A percentile compares a stretch with the other conserved stretches of the same genome.
Conservation (phyloP, 495 filamentous ascomycete species). For the Tricharina praecox region DNA sequence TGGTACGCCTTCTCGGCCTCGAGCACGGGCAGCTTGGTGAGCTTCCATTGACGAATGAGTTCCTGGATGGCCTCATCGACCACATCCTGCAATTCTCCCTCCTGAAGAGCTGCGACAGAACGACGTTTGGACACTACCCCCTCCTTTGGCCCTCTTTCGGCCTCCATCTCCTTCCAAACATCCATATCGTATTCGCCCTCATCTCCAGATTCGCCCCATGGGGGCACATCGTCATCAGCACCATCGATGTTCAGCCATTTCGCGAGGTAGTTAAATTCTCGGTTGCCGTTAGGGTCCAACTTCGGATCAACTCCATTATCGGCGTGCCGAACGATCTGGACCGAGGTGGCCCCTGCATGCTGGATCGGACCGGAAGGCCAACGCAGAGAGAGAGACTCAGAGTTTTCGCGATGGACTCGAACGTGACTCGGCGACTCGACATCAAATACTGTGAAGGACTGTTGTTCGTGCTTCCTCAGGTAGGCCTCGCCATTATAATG, state of each 20-base stretch:
- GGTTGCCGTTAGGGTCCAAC: constrained; percentile 13
- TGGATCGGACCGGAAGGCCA: constrained; percentile 10
- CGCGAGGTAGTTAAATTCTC: constrained; percentile 20
- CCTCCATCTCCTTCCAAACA: constrained; percentile 46
- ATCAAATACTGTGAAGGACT: constrained; percentile 18
- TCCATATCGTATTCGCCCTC: constrained; percentile 38
- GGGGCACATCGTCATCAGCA: constrained; percentile 37
- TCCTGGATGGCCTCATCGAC: too few relatives aligned
- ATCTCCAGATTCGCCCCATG: constrained; percentile 48
- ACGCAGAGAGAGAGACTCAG: constrained; percentile 6
- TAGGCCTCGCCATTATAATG: constrained; percentile 10
- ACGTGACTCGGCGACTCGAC: constrained; percentile 5
- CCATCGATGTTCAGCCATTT: constrained; percentile 26
- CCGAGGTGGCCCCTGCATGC: too few relatives aligned
- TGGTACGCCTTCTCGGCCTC: too few relatives aligned
- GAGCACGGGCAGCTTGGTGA: too few relatives aligned
- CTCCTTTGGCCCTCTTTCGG: constrained; percentile 30
- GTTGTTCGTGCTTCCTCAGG: constrained; percentile 19
- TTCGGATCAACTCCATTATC: neutral
- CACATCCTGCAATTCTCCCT: too few relatives aligned
- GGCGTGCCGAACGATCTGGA: constrained; percentile 13
- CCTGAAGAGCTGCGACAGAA: too few relatives aligned
- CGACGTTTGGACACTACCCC: too few relatives aligned
- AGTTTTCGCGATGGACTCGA: constrained; percentile 2
- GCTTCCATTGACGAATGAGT: too few relatives aligned